Evolutionary conservation across 169 alveolate genomes (phyloP).

Genomic region (Babesia divergens): DNA sequence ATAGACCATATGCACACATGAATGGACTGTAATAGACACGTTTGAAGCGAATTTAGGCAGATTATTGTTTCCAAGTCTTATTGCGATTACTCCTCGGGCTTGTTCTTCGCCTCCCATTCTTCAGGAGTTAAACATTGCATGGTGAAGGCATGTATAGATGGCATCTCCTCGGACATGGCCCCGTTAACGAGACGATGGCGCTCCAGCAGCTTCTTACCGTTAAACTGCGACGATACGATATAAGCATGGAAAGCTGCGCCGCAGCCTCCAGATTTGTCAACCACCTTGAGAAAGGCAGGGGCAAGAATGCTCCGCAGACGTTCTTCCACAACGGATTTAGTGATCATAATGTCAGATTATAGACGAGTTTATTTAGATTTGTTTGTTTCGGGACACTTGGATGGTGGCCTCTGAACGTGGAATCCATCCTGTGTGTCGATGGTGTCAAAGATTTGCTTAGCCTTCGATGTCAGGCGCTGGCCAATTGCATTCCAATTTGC

Average conservation of each 20-base stretch:
- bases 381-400: background rate
- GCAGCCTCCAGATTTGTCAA: slow-evolving; percentile 82
- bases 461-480: slow-evolving; percentile 30
- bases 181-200: slow-evolving; percentile 82
- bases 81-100: slow-evolving; percentile 1
- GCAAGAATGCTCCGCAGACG: slow-evolving; percentile 72
- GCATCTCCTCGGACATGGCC: slow-evolving; percentile 74
- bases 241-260: slow-evolving; percentile 80
- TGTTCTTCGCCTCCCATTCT: slow-evolving; percentile 73
- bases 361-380: background rate
- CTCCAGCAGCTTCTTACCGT: slow-evolving; percentile 71
- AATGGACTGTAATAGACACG: too few species aligned
- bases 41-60: too few species aligned
- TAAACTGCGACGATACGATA: slow-evolving; percentile 75
- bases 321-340: slow-evolving; percentile 69
- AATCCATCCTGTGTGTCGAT: background rate
- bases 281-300: slow-evolving; percentile 73
- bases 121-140: slow-evolving; percentile 82
- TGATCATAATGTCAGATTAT: background rate
- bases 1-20: too few species aligned
- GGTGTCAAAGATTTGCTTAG: slow-evolving; percentile 23
- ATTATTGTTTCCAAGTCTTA: background rate
- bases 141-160: slow-evolving; percentile 77
- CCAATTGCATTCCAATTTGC: slow-evolving; percentile 33
- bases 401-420: background rate